A percentile compares a stretch with the other conserved stretches of the same genome.
Conservation (phyloP, 2,329 filamentous ascomycete genomes). For the Ophiostoma sp. region DNA sequence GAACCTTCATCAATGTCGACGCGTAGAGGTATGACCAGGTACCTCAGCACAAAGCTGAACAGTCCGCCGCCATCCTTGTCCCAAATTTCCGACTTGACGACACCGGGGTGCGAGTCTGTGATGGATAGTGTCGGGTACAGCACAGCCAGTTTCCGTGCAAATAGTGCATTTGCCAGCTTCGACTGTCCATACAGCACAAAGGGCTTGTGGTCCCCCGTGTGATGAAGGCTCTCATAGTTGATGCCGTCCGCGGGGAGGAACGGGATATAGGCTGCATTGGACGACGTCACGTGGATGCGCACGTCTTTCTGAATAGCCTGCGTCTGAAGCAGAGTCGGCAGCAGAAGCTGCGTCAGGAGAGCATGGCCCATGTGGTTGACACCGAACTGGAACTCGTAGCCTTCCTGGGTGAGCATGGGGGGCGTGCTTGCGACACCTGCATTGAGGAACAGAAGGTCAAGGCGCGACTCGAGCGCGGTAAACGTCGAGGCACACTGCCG, state of each 20-base stretch:
- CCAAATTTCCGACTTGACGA: constrained; percentile 17
- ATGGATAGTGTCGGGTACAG: constrained; percentile 30
- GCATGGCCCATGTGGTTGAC: constrained; percentile 46
- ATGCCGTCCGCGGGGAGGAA: constrained; percentile 11
- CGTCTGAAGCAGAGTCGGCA: constrained; percentile 28
- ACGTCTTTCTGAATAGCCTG: constrained; percentile 5
- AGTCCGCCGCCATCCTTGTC: not conserved
- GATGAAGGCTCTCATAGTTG: constrained; percentile 23
- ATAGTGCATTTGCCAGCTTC: constrained; percentile 36
- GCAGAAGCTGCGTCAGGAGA: constrained; percentile 37
- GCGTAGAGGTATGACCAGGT: constrained; percentile 19
- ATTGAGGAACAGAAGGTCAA: constrained; percentile 45
- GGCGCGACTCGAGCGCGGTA: constrained; percentile 29
- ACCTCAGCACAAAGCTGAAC: constrained; percentile 9
- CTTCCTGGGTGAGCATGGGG: constrained; percentile 36
- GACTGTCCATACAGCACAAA: constrained; percentile 37
- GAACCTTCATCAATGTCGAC: constrained; percentile 32
- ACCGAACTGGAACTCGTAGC: constrained; percentile 45
- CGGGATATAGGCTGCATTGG: not conserved
- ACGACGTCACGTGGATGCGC: constrained; percentile 6
- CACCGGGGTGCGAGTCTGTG: constrained; percentile 22
- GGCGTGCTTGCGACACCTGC: constrained; percentile 41
- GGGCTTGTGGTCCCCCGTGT: constrained; percentile 27
- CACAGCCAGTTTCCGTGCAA: constrained; percentile 31
- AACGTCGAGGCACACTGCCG: constrained; percentile 38